These are phyloP conservation scores for Glaciozyma antarctica DNA, from an alignment of 768 basidiomycete genomes.

Conservation along the genomic window DNA sequence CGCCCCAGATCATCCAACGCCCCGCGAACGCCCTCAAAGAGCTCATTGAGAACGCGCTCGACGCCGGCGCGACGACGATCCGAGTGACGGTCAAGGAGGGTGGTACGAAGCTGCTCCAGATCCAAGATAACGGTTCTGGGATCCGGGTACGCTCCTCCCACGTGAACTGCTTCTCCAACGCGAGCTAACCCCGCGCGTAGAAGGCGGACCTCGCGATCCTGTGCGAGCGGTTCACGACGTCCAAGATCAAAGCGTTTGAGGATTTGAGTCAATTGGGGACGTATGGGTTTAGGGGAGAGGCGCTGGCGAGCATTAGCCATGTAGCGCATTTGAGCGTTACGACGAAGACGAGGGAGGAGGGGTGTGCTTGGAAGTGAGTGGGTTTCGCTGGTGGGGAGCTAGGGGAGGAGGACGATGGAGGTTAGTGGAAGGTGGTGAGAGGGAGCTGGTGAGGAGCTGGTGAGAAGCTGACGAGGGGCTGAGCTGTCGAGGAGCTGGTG, in stretches of 20 bases:
- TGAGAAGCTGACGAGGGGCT: background rate
- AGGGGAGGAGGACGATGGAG: background rate
- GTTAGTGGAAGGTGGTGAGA: background rate
- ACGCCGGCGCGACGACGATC: constrained; percentile 80
- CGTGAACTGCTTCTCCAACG: too few species aligned
- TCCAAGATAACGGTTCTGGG: constrained; percentile 93
- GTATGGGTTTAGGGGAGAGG: constrained; percentile 96
- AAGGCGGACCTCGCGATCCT: constrained; percentile 80
- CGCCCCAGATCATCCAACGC: constrained; percentile 67
- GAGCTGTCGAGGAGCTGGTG: background rate
- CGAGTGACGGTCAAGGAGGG: constrained; percentile 87
- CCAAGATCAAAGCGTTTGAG: constrained; percentile 75
- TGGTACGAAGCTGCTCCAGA: constrained; percentile 85
- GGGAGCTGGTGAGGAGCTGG: background rate
- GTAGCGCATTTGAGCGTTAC: constrained; percentile 77
- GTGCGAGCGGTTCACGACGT: constrained; percentile 90
- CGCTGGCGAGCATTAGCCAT: constrained; percentile 89
- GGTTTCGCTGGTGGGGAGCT: background rate
- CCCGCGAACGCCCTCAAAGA: constrained; percentile 95
- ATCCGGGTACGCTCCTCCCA: constrained; percentile 59
- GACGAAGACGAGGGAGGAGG: constrained; percentile 75
- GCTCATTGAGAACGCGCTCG: constrained; percentile 86
- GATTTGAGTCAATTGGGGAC: constrained; percentile 76
- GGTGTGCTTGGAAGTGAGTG: constrained; percentile 86
- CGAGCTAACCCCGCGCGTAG: constrained; percentile 42